These are phyloP conservation scores for Ophiocordyceps camponoti-rufipedis DNA, from an alignment of 2,329 filamentous ascomycete genomes.

Conservation along the genomic window DNA sequence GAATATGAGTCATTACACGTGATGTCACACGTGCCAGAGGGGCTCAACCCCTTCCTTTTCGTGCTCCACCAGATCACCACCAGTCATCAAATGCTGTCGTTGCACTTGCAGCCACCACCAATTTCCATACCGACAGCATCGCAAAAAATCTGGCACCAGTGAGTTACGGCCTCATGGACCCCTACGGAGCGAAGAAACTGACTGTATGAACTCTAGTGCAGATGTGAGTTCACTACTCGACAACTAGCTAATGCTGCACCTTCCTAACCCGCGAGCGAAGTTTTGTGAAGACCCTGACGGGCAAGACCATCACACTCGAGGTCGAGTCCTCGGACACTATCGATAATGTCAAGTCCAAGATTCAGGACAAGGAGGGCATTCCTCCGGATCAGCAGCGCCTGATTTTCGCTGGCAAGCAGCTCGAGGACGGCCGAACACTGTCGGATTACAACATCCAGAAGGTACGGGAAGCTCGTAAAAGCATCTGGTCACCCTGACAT, in stretches of 20 bases:
- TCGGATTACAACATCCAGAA: constrained; percentile 99
- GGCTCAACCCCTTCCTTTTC: constrained; percentile 15
- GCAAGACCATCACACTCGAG: constrained; percentile 99
- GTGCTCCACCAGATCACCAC: constrained; percentile 17
- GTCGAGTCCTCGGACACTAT: constrained; percentile 98
- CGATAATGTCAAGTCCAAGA: constrained; percentile 99
- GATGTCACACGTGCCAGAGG: constrained; percentile 5
- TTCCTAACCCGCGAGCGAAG: constrained; percentile 21
- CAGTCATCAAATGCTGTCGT: constrained; percentile 12
- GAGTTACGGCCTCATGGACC: constrained; percentile 17
- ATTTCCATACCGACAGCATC: constrained; percentile 22
- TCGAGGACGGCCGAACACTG: constrained; percentile 93
- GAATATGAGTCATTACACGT: too few species aligned
- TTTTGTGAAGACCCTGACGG: constrained; percentile 99
- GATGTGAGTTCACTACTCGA: constrained; percentile 47
- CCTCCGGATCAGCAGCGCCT: constrained; percentile 95
- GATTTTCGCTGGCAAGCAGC: constrained; percentile 98
- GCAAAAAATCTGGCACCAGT: constrained; percentile 39
- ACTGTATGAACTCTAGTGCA: constrained; percentile 47
- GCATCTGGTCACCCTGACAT: not conserved
- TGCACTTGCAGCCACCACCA: not conserved
- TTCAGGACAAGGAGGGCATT: constrained; percentile 99
- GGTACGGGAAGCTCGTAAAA: constrained; percentile 33
- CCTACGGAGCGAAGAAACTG: constrained; percentile 19
- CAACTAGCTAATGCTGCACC: not conserved